Evolutionary conservation across 1,284 basidiomycete species (phyloP).

Genomic region (Ustilago cynodontis): DNA sequence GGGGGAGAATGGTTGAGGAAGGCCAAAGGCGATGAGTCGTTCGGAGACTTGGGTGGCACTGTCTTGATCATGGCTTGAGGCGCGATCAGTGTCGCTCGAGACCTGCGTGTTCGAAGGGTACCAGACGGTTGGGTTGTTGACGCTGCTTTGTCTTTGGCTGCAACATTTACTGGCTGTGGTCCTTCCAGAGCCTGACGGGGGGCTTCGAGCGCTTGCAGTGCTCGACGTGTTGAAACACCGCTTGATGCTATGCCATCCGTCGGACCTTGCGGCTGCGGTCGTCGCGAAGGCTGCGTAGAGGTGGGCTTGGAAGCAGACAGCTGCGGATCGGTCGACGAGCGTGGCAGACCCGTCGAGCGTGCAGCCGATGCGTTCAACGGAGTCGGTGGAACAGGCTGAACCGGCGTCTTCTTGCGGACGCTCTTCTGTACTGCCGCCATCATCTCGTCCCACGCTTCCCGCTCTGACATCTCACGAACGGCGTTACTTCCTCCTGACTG

Average conservation of each 20-base stretch:
- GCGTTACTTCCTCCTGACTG: slow-evolving; percentile 67
- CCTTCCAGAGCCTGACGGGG: slow-evolving; percentile 15
- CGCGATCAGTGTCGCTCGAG: slow-evolving; percentile 20
- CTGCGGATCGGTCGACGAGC: slow-evolving; percentile 47
- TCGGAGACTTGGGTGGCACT: slow-evolving; percentile 22
- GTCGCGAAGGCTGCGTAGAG: slow-evolving; percentile 17
- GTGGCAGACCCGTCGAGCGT: slow-evolving; percentile 23
- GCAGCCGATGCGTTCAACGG: slow-evolving; percentile 14
- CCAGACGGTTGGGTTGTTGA: slow-evolving; percentile 3
- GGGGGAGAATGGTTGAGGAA: slow-evolving; percentile 22
- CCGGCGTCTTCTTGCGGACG: slow-evolving; percentile 58
- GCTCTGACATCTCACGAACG: slow-evolving; percentile 66
- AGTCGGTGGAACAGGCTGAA: slow-evolving; percentile 16
- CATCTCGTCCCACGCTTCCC: slow-evolving; percentile 67
- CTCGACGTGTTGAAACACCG: slow-evolving; percentile 10
- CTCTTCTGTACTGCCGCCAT: slow-evolving; percentile 66
- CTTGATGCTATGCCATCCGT: background rate
- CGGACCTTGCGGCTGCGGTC: background rate
- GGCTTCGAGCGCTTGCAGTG: slow-evolving; percentile 24
- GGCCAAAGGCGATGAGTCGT: slow-evolving; percentile 2
- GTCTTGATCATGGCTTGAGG: slow-evolving; percentile 34
- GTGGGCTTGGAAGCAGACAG: slow-evolving; percentile 41
- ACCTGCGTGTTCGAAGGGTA: slow-evolving; percentile 17
- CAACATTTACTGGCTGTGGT: background rate
- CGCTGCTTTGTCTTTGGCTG: background rate